Evolutionary conservation across 129 eudicot genomes (phyloP), one percentile per base, ranked within the genome.

Genomic region (Escallonia rubra): DNA sequence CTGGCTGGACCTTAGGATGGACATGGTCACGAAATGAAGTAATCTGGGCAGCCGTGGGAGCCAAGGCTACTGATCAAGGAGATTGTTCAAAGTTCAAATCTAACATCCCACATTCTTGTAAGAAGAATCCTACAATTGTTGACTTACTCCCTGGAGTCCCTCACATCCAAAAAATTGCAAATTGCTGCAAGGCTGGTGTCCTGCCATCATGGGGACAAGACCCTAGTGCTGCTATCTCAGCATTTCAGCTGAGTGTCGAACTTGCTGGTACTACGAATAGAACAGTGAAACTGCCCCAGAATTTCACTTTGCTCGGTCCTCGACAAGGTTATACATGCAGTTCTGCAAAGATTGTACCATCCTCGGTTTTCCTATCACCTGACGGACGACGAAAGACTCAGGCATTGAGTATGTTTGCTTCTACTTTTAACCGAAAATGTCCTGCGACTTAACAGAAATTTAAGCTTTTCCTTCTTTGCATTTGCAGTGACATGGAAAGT

Each of bases 1-100:
- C 86, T 8, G 82, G 86, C 13, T 81, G 86, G 86, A 77, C 82
- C 43, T 60, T 77, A 45, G 86, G 86, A 45, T 81, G 86, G 80
- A 73, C 77, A 43, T 81, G 86, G 86, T 64, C 50, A 4, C 73
- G 66, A 39, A 71, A 65, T 43, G 82, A 81, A 73, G 61, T 77
- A 9, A 77, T 81, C 8, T 77, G 82, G 86, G 73, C 82, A 13
- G 70, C 73, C n/a, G 68, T 77, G 53, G 86, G 86, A 59, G 82
- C 82, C 47, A 77, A 81, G 61, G 74, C 80, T 9, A 78, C 51
- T 9, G 82, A 81, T 77, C 86, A 81, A 63, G 86, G 86, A 59
- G 79, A 77, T 2, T 81, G 82, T 74, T 77, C 76, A 54, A 76
- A 78, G 9, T 81, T 73, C 45, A 64, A 59, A 4, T 46, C 42